Conservation (phyloP, 2,329 filamentous ascomycete genomes). For the Didymella glomerata region DNA sequence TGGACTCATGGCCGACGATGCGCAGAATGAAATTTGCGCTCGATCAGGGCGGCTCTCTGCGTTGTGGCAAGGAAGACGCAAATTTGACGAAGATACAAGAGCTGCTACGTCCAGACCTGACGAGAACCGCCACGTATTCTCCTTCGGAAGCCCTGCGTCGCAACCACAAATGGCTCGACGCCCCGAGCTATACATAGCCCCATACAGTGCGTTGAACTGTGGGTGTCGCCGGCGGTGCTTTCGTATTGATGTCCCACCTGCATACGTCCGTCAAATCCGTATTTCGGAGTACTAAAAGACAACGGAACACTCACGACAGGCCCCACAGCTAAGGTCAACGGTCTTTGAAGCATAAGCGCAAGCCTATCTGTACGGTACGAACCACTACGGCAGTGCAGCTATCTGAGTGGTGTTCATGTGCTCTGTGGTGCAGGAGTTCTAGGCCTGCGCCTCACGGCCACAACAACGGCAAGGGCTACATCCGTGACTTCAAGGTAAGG, state of each 20-base stretch:
- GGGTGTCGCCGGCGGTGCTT: constrained; percentile 1
- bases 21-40: background rate
- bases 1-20: background rate
- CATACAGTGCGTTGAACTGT: background rate
- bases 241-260: background rate
- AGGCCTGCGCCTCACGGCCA: constrained; percentile 12
- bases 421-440: constrained; percentile 5
- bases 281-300: background rate
- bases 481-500: background rate
- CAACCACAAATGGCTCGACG: constrained; percentile 5
- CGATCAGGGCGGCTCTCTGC: background rate
- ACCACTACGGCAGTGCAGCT: background rate
- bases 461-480: background rate
- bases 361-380: background rate
- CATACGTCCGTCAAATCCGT: background rate
- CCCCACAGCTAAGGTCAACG: background rate
- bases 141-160: background rate
- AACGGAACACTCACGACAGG: constrained; percentile 6
- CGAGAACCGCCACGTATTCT: constrained; percentile 4
- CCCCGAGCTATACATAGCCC: constrained; percentile 6
- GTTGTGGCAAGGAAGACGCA: background rate
- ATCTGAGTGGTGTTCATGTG: background rate
- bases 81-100: background rate
- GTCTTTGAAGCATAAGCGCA: background rate
- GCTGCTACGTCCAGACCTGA: constrained; percentile 1